Conservation (phyloP, 345 rosid species). For the Dovyalis caffra region DNA sequence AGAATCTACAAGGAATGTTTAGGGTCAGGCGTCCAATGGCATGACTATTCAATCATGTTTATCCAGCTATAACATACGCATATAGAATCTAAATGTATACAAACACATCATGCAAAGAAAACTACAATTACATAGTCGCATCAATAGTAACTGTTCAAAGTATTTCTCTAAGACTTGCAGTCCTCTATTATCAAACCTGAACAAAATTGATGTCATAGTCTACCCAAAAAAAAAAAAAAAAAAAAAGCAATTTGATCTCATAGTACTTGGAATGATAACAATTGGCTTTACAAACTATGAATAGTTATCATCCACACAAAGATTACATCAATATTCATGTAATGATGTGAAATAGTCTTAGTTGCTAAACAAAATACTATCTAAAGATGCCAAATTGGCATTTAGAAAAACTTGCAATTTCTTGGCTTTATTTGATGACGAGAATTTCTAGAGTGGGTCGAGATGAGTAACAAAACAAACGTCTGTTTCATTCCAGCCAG, state of each 20-base stretch:
- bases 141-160: not conserved
- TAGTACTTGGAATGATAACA: not conserved
- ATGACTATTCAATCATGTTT: not conserved
- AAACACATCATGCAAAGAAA: not conserved
- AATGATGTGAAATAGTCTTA: not conserved
- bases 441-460: conserved; percentile 14
- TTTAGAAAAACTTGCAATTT: not conserved
- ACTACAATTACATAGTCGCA: not conserved
- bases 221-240: no score
- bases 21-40: not conserved
- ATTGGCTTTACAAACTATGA: not conserved
- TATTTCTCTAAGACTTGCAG: not conserved
- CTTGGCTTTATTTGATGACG: not conserved
- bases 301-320: not conserved
- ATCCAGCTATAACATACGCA: not conserved
- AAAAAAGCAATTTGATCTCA: no score
- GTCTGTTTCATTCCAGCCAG: conserved; percentile 9
- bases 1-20: conserved; percentile 2
- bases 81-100: not conserved
- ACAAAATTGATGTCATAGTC: not conserved
- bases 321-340: not conserved
- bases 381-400: not conserved
- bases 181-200: not conserved
- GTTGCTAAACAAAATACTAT: conserved; percentile 1
- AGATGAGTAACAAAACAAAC: conserved; percentile 18